Percentiles rank a stretch among this genome's conserved stretches.
phyloP scores from a whole-genome alignment of 345 rosid species.

The Syzygium grande region DNA sequence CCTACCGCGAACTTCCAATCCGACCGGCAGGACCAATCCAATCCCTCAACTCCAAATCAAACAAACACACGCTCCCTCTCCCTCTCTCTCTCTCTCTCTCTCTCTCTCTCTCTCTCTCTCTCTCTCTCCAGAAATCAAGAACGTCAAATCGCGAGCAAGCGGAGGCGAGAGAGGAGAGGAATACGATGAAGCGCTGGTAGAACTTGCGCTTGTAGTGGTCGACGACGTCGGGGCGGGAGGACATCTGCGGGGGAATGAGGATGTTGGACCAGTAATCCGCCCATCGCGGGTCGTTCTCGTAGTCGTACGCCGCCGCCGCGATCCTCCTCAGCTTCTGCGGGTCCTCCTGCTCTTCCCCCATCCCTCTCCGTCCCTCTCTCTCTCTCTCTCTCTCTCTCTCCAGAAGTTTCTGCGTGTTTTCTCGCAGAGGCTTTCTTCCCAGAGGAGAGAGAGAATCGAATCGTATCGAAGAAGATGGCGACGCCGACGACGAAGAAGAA shows the following conservation, averaged over 20 bases:
- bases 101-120: neutral
- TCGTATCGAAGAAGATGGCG: neutral
- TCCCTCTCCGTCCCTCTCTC: conserved; percentile 5
- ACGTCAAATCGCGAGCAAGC: neutral
- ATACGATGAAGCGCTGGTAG: conserved; percentile 85
- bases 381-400: too few species aligned
- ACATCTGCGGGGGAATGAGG: conserved; percentile 85
- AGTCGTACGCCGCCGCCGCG: conserved; percentile 85
- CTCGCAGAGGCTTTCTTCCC: neutral
- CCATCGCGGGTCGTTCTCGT: conserved; percentile 85
- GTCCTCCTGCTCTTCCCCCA: conserved; percentile 83
- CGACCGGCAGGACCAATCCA: neutral
- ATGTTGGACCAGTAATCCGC: conserved; percentile 89
- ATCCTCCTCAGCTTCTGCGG: conserved; percentile 65
- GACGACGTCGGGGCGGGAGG: conserved; percentile 82
- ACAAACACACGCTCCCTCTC: neutral
- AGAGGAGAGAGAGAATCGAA: neutral
- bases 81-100: neutral
- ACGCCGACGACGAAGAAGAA: neutral
- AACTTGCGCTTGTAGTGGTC: conserved; percentile 92
- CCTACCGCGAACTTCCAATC: neutral
- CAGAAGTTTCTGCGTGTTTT: neutral
- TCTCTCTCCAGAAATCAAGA: neutral
- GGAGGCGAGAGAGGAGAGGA: neutral
- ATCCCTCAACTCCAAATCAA: neutral